Evolutionary conservation across 805 yeast species (phyloP).

Genomic region (Grigorovia transvaalensis): DNA sequence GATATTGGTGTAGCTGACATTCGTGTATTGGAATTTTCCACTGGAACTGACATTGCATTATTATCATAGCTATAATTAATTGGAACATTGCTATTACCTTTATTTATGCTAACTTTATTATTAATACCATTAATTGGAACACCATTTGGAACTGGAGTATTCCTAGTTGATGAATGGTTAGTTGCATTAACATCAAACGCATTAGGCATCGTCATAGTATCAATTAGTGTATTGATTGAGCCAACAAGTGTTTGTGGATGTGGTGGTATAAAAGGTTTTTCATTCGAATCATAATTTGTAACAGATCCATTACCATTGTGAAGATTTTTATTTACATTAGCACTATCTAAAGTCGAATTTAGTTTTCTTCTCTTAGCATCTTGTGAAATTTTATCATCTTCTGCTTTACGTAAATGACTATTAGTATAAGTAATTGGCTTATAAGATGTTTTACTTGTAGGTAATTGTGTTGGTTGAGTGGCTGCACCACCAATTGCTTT

Average conservation of each 20-base stretch:
- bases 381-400: conserved; percentile 10
- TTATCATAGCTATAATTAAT: background rate
- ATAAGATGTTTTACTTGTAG: conserved; percentile 25
- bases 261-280: background rate
- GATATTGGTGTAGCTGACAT: background rate
- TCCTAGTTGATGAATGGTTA: background rate
- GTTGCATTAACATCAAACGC: background rate
- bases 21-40: background rate
- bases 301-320: background rate
- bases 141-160: background rate
- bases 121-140: background rate
- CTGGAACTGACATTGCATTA: background rate
- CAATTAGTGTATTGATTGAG: conserved; percentile 2
- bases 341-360: conserved; percentile 1
- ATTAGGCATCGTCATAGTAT: conserved; percentile 4
- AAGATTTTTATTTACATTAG: background rate
- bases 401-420: conserved; percentile 21
- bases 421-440: conserved; percentile 27
- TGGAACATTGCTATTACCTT: background rate
- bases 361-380: conserved; percentile 19
- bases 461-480: conserved; percentile 16
- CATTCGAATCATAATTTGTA: background rate
- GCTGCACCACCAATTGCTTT: conserved; percentile 5
- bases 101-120: background rate
- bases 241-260: background rate